phyloP scores from a whole-genome alignment of 345 rosid genomes.

The Kernera saxatilis region DNA sequence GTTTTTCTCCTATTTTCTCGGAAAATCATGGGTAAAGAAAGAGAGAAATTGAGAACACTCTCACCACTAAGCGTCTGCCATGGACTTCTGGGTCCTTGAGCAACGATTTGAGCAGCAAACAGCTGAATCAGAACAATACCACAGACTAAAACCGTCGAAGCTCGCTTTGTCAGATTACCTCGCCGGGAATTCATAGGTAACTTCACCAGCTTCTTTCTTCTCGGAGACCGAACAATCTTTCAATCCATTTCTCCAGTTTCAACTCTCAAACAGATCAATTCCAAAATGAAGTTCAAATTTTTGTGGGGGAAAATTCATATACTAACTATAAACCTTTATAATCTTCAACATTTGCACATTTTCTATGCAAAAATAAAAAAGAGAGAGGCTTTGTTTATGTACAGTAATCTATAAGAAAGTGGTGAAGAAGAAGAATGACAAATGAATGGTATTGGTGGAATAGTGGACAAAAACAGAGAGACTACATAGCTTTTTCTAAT shows the following conservation, averaged over 20 bases:
- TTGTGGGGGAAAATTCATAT: too few relatives aligned
- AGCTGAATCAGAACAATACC: slow-evolving; percentile 15
- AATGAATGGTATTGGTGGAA: background rate
- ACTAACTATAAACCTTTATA: too few relatives aligned
- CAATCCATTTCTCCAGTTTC: too few relatives aligned
- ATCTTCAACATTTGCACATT: too few relatives aligned
- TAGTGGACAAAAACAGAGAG: background rate
- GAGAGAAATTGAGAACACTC: background rate
- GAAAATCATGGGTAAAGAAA: background rate
- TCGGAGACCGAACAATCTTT: background rate
- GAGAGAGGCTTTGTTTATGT: too few relatives aligned
- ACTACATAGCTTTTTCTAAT: background rate
- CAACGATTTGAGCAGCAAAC: slow-evolving; percentile 33
- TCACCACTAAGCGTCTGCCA: slow-evolving; percentile 48
- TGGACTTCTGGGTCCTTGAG: slow-evolving; percentile 37
- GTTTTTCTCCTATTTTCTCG: background rate
- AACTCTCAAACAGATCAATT: too few relatives aligned
- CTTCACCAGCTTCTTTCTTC: background rate
- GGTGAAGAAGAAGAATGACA: too few relatives aligned
- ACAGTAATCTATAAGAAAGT: too few relatives aligned
- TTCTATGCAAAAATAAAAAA: background rate
- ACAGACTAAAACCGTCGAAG: background rate
- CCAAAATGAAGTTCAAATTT: too few relatives aligned
- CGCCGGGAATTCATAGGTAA: background rate
- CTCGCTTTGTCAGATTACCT: background rate